Evolutionary conservation across 2,329 filamentous ascomycete species (phyloP).

Genomic region (Trichoderma harzianum): DNA sequence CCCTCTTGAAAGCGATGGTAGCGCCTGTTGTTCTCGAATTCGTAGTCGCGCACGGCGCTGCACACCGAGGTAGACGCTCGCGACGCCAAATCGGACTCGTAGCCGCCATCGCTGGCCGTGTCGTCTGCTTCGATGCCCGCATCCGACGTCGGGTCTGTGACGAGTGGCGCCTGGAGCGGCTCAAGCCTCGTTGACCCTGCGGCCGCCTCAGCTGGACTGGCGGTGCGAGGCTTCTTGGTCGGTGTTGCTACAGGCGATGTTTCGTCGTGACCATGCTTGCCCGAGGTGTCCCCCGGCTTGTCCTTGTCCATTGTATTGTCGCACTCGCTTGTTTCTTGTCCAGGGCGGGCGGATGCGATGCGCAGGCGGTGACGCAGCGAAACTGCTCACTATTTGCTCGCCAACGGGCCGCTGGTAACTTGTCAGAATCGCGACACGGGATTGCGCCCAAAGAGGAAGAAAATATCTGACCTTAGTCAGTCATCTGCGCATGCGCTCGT

Average conservation of each 20-base stretch:
- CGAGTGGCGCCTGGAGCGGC: neutral
- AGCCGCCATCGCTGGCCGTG: slow-evolving; percentile 11
- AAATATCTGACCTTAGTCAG: neutral
- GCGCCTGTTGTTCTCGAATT: slow-evolving; percentile 41
- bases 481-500: neutral
- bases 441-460: neutral
- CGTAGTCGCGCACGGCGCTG: slow-evolving; percentile 37
- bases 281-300: neutral
- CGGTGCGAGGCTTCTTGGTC: neutral
- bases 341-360: neutral
- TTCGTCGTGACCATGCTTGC: neutral
- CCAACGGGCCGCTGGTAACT: neutral
- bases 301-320: slow-evolving; percentile 4
- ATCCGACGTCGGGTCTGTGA: neutral
- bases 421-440: neutral
- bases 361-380: neutral
- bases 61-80: slow-evolving; percentile 23
- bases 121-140: neutral
- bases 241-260: neutral
- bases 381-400: neutral
- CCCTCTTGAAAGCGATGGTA: slow-evolving; percentile 43
- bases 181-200: neutral
- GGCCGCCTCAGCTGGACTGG: neutral
- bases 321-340: neutral
- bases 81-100: slow-evolving; percentile 15